These are phyloP conservation scores for Arthroderma uncinatum DNA, from an alignment of 2,329 filamentous ascomycete genomes.

Conservation along the genomic window DNA sequence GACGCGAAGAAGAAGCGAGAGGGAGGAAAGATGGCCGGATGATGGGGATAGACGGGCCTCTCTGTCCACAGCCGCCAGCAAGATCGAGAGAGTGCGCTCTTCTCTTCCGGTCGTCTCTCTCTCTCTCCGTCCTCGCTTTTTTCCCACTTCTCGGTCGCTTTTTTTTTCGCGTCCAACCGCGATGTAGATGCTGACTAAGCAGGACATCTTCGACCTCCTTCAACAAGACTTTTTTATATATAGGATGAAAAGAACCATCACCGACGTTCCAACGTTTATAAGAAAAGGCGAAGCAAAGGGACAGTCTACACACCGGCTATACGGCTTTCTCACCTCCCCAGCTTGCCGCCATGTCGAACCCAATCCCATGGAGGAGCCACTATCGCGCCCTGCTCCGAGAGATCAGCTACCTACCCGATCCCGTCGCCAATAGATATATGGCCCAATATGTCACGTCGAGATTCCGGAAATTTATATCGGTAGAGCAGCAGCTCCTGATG, in stretches of 20 bases:
- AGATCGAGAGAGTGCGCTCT: not conserved
- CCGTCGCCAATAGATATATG: conserved; percentile 42
- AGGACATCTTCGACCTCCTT: not conserved
- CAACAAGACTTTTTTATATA: not conserved
- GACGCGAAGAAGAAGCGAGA: not conserved
- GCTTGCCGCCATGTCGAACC: not conserved
- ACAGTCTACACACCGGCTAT: not conserved
- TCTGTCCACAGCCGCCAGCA: not conserved
- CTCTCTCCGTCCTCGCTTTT: not conserved
- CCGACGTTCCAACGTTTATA: not conserved
- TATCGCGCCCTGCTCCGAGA: conserved; percentile 49
- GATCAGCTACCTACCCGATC: conserved; percentile 50
- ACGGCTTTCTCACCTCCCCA: not conserved
- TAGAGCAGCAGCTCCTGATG: not conserved
- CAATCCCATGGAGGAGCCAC: conserved; percentile 33
- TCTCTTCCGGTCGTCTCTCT: not conserved
- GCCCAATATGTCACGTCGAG: conserved; percentile 37
- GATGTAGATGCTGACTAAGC: conserved; percentile 12
- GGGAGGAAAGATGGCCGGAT: not conserved
- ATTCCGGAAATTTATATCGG: conserved; percentile 35
- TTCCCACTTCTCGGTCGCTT: not conserved
- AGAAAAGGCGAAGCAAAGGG: not conserved
- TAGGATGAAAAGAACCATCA: not conserved
- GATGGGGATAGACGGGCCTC: conserved; percentile 10
- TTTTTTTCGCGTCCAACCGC: conserved; percentile 11